phyloP scores from a whole-genome alignment of 2,329 filamentous ascomycete genomes.

The Colletotrichum incanum region DNA sequence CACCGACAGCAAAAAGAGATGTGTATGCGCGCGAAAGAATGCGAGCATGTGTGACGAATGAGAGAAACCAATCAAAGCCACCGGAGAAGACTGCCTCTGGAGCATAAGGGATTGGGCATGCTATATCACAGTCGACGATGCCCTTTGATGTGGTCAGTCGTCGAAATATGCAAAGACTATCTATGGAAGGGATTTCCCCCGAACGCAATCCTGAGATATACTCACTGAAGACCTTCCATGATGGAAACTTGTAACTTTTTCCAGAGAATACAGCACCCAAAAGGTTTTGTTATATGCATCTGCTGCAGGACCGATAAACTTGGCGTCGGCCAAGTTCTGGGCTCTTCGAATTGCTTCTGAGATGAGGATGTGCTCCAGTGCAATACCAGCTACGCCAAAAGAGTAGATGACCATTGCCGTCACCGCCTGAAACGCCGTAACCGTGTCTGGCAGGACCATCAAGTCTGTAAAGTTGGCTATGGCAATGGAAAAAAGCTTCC shows the following conservation, averaged over 20 bases:
- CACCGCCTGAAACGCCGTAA: conserved; percentile 51
- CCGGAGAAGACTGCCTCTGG: conserved; percentile 51
- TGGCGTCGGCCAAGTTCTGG: conserved; percentile 48
- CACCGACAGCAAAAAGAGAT: conserved; percentile 54
- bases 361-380: conserved; percentile 49
- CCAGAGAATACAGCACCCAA: conserved; percentile 58
- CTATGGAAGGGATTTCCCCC: background rate
- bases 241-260: conserved; percentile 54
- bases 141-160: conserved; percentile 45
- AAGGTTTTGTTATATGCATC: conserved; percentile 53
- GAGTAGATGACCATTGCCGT: conserved; percentile 52
- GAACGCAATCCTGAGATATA: conserved; percentile 43
- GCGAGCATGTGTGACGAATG: conserved; percentile 50
- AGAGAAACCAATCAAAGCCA: conserved; percentile 55
- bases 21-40: conserved; percentile 53
- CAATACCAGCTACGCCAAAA: conserved; percentile 47
- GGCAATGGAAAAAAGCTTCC: conserved; percentile 45
- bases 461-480: conserved; percentile 53
- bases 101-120: conserved; percentile 52
- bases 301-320: conserved; percentile 40
- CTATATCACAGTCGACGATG: conserved; percentile 56
- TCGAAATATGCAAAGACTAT: conserved; percentile 34
- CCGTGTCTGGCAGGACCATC: conserved; percentile 50
- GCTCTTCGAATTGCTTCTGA: conserved; percentile 51
- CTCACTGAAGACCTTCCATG: conserved; percentile 52